Base-by-base conservation (phyloP, 768 basidiomycete species). In the Leccinellum rugosiceps region DNA sequence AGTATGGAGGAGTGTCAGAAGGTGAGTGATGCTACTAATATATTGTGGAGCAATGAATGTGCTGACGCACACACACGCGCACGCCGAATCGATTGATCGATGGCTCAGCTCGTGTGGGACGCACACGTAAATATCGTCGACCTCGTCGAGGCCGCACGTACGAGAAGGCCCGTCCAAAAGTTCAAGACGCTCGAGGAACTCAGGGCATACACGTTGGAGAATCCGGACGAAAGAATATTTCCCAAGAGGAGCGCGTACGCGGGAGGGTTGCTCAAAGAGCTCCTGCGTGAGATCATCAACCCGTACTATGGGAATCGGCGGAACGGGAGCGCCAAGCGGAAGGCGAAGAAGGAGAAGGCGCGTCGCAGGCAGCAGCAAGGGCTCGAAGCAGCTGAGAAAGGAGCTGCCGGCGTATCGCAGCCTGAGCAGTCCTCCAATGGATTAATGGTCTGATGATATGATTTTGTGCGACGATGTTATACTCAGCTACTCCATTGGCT, bases 111-210 rank as follows among this genome's bases (percentile, higher is more conserved):
- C 9, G 56, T 72, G 2, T 58, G 61, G 55, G 62, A 61, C 9
- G 63, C 63, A 1, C 64, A 69, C 13, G 66, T 76, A 46, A 73
- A 76, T 44, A 61, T 74, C 4, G 61, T 71, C 23, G 70, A 75
- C 47, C 63, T 76, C 38, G 45, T 74, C 19, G 58, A 72, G 19
- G 53, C 62, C 0, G 55, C 31, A 2, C 51, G 53, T 15, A 59
- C 60, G 1, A 58, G 63, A 5, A 19, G 53, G 0, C 51, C 55
- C 6, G 67, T 75, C 6, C 47, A 11, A 0, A 46, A 32, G 6
- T 76, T 75, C 53, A 2, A 17, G 9, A 60, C 63, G 0, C 63
- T 69, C 26, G 44, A 46, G 0, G 51, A 63, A 5, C 68, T 74
- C 1, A 64, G 60, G 7, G 1, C 19, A 8, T 74, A 73, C 34